These are phyloP conservation scores for Helotiales sp. DNA, from an alignment of 2,329 filamentous ascomycete species.

Conservation along the genomic window DNA sequence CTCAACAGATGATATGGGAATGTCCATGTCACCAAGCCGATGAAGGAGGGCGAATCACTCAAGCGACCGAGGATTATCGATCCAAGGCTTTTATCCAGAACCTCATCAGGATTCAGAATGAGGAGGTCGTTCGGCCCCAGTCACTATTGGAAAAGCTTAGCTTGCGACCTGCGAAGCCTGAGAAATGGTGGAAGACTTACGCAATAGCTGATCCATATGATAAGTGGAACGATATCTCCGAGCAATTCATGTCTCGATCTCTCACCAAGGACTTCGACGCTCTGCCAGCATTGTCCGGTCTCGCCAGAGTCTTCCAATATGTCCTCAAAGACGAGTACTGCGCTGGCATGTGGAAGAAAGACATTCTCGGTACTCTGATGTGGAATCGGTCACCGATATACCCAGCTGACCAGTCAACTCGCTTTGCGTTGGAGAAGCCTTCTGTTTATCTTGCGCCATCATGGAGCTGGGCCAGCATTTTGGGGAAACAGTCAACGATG, in stretches of 20 bases:
- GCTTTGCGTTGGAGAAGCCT: conserved; percentile 9
- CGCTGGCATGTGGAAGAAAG: conserved; percentile 26
- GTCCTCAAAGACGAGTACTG: conserved; percentile 22
- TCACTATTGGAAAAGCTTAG: conserved; percentile 4
- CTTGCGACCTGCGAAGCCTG: conserved; percentile 3
- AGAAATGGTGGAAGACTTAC: conserved; percentile 20
- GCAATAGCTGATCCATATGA: conserved; percentile 19
- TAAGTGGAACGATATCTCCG: conserved; percentile 20
- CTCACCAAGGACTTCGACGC: conserved; percentile 24
- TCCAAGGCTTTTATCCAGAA: conserved; percentile 21
- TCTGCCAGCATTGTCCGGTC: conserved; percentile 24
- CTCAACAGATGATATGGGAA: conserved; percentile 26
- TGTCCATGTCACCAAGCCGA: conserved; percentile 20
- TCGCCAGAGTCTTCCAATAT: conserved; percentile 21
- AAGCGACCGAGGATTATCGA: conserved; percentile 19
- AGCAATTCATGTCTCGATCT: conserved; percentile 16
- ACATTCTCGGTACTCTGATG: conserved; percentile 16
- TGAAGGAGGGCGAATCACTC: conserved; percentile 19
- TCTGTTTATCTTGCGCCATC: conserved; percentile 20
- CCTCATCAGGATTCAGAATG: conserved; percentile 7
- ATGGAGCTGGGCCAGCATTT: conserved; percentile 22
- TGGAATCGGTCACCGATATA: conserved; percentile 16
- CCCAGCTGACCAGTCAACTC: conserved; percentile 8
- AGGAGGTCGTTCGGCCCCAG: background rate
- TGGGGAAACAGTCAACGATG: conserved; percentile 10